Conservation (phyloP, 805 yeast species). For the Pichia membranifaciens region DNA sequence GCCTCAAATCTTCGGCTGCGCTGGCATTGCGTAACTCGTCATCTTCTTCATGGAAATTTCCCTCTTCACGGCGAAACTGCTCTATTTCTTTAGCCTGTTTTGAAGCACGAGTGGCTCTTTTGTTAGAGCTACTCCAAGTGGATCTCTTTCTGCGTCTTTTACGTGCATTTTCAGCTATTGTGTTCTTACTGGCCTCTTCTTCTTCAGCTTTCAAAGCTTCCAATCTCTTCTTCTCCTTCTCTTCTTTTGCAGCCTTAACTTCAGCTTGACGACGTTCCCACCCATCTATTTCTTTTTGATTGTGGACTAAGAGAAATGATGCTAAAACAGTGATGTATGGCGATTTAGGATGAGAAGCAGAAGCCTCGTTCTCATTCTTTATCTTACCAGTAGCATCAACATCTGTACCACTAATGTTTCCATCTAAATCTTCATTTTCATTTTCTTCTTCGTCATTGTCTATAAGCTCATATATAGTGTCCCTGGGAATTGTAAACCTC, state of each 20-base stretch:
- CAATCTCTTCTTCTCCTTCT: constrained; percentile 22
- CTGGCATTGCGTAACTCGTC: constrained; percentile 21
- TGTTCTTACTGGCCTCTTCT: constrained; percentile 16
- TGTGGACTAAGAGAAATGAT: constrained; percentile 47
- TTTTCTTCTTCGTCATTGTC: constrained; percentile 22
- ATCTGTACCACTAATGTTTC: not conserved
- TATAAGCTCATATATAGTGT: constrained; percentile 62
- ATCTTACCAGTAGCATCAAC: constrained; percentile 16
- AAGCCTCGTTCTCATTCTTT: constrained; percentile 12
- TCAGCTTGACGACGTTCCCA: constrained; percentile 35
- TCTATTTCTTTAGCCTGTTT: constrained; percentile 13
- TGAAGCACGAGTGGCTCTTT: constrained; percentile 25
- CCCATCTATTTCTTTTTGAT: constrained; percentile 41
- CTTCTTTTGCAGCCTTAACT: constrained; percentile 20
- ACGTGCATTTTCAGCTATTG: constrained; percentile 17
- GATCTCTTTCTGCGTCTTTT: constrained; percentile 22
- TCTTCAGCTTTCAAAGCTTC: constrained; percentile 18
- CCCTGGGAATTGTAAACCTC: constrained; percentile 69
- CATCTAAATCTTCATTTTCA: not conserved
- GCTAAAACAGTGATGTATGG: constrained; percentile 37
- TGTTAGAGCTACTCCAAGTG: constrained; percentile 24
- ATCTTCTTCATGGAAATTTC: constrained; percentile 18
- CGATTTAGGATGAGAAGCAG: constrained; percentile 8
- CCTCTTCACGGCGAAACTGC: constrained; percentile 15
- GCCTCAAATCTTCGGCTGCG: constrained; percentile 36